Evolutionary conservation across 2,329 filamentous ascomycete species (phyloP).

Genomic region (Penicillium psychrosexuale): DNA sequence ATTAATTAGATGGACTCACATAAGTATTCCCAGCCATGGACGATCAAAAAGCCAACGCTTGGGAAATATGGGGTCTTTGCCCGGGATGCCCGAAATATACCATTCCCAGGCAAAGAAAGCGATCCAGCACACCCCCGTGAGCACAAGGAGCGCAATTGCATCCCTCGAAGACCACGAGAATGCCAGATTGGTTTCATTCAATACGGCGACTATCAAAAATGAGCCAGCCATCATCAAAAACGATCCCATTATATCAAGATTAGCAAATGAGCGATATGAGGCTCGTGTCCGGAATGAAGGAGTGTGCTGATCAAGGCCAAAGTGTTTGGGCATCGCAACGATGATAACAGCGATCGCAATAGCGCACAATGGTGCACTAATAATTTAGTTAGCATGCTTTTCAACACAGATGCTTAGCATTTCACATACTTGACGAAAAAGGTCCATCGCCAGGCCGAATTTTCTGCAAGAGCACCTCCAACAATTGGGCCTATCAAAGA

Average conservation of each 20-base stretch:
- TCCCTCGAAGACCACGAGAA: slow-evolving; percentile 44
- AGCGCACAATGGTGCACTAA: slow-evolving; percentile 18
- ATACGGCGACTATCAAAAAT: slow-evolving; percentile 46
- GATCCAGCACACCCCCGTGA: slow-evolving; percentile 27
- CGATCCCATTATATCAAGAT: slow-evolving; percentile 23
- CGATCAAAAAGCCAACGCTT: slow-evolving; percentile 26
- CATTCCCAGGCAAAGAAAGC: slow-evolving; percentile 35
- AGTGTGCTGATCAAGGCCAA: slow-evolving; percentile 25
- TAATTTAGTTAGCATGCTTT: background rate
- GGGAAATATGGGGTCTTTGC: slow-evolving; percentile 30
- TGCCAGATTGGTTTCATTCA: slow-evolving; percentile 45
- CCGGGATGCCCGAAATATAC: slow-evolving; percentile 20
- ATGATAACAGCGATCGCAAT: slow-evolving; percentile 21
- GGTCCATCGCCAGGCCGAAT: slow-evolving; percentile 28
- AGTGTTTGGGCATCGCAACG: slow-evolving; percentile 23
- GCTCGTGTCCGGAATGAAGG: slow-evolving; percentile 26
- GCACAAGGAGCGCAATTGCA: slow-evolving; percentile 30
- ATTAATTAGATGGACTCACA: slow-evolving; percentile 12
- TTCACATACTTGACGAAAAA: slow-evolving; percentile 27
- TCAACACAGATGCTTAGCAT: background rate
- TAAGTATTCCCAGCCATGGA: slow-evolving; percentile 28
- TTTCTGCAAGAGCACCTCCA: slow-evolving; percentile 25
- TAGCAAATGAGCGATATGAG: slow-evolving; percentile 25
- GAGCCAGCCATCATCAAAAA: slow-evolving; percentile 41
- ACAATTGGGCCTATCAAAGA: slow-evolving; percentile 26